Base-by-base conservation (phyloP, 73 alveolate genomes). In the Paraurostyla sp. region DNA sequence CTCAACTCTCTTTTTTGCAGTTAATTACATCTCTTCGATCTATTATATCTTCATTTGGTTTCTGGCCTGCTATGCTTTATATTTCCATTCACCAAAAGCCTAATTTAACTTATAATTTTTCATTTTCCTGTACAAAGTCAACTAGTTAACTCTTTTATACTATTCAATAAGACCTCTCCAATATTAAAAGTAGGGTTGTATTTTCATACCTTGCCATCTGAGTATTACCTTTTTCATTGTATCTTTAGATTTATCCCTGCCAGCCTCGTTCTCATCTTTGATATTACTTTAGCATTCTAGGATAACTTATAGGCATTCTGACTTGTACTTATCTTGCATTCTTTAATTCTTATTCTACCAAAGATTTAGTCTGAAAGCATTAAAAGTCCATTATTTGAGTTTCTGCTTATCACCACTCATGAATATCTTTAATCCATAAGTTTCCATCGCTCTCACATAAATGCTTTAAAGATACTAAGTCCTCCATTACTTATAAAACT, bases 31-130 rank as follows among this genome's bases (percentile, higher is more conserved):
- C 7, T 32, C 56, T 18, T 65, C 11, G 35, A 65, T 38, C 13
- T 38, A 16, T 15, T 38, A 33, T 16, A 65, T 22, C 25, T 65
- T 1, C 42, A 16, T 9, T 15, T 38, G 35, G 23, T 65, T 65
- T 65, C 60, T 40, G 16, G 82, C 56, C 23, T 65, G 29, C 38
- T 65, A 38, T 4, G 82, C 82, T 65, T 65, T 65, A 65, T 36
- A 65, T 65, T 65, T 65, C 82, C 82, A 65, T 22, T 65, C 42
- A 13, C 58, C 60, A 35, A 65, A 65, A 18, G 82, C 82, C 25
- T 65, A 38, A 16, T 35, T 32, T 35, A 65, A 40, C 25, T 65
- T 65, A 65, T 65, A 65, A 35, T 65, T 65, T 38, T 65, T 65
- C 13, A 65, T 11, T 40, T 65, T 65, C 13, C 82, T 16, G 25